Evolutionary conservation across 2,329 filamentous ascomycete genomes (phyloP).

Genomic region (Clonostachys rhizophaga): DNA sequence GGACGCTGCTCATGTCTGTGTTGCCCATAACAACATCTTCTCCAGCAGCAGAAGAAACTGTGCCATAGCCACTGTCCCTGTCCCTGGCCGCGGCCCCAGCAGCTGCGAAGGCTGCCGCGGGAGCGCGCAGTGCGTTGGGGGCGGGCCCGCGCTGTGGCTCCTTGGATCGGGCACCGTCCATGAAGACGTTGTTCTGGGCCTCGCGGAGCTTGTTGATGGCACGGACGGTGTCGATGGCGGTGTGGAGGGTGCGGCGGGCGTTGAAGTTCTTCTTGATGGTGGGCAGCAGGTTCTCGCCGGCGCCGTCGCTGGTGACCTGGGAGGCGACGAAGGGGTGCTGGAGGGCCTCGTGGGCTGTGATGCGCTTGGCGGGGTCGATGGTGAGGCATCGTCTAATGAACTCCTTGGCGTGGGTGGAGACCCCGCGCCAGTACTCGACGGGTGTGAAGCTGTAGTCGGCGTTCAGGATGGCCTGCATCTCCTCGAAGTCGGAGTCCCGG

Average conservation of each 20-base stretch:
- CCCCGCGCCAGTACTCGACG: constrained; percentile 92
- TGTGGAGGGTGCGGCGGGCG: constrained; percentile 62
- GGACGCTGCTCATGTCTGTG: constrained; percentile 28
- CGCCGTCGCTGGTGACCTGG: constrained; percentile 38
- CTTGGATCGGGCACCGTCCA: constrained; percentile 53
- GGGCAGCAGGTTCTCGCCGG: constrained; percentile 59
- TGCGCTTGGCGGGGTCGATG: constrained; percentile 78
- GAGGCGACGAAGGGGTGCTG: constrained; percentile 61
- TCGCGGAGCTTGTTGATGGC: constrained; percentile 69
- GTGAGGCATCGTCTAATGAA: constrained; percentile 93
- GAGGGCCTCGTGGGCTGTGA: constrained; percentile 81
- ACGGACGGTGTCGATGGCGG: constrained; percentile 66
- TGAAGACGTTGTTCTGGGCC: constrained; percentile 52
- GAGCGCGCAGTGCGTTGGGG: constrained; percentile 12
- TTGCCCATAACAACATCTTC: constrained; percentile 45
- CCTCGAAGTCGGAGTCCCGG: constrained; percentile 93
- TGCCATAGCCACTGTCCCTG: constrained; percentile 46
- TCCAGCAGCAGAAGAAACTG: constrained; percentile 18
- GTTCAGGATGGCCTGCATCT: constrained; percentile 97
- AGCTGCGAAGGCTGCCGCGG: neutral
- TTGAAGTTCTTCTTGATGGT: constrained; percentile 74
- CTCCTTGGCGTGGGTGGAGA: constrained; percentile 79
- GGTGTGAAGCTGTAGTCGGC: constrained; percentile 96
- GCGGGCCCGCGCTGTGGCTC: constrained; percentile 34
- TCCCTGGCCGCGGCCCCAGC: constrained; percentile 24